phyloP scores from a whole-genome alignment of 2,329 filamentous ascomycete species.

The Penicillium sp. region DNA sequence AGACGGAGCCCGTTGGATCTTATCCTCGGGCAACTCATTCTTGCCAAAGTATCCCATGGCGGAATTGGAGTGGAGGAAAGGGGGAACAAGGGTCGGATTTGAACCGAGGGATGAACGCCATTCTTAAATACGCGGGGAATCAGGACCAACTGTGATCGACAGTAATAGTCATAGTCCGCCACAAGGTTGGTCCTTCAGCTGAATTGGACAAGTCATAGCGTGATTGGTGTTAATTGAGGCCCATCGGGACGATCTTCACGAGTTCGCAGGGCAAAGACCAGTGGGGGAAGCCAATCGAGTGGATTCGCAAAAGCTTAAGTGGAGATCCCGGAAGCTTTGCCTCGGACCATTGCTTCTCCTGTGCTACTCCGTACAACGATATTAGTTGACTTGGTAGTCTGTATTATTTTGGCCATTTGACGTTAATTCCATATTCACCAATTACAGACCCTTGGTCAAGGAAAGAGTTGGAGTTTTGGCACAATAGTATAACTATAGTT shows the following conservation, averaged over 20 bases:
- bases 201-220: background rate
- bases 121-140: constrained; percentile 8
- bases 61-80: background rate
- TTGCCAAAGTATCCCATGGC: constrained; percentile 23
- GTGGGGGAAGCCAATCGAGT: constrained; percentile 2
- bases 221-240: constrained; percentile 1
- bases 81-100: constrained; percentile 2
- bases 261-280: background rate
- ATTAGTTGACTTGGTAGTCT: too few relatives aligned
- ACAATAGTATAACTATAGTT: too few relatives aligned
- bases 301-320: background rate
- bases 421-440: too few relatives aligned
- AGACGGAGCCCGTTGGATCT: constrained; percentile 17
- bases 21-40: constrained; percentile 15
- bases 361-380: too few relatives aligned
- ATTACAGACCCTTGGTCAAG: too few relatives aligned
- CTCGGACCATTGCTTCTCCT: too few relatives aligned
- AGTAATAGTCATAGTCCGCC: background rate
- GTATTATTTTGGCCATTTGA: too few relatives aligned
- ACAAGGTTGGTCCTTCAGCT: background rate
- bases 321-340: background rate
- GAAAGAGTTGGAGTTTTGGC: too few relatives aligned
- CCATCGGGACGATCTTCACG: background rate
- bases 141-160: background rate
- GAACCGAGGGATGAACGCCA: constrained; percentile 2